phyloP scores from a whole-genome alignment of 345 rosid genomes.

The Linum lewisii region DNA sequence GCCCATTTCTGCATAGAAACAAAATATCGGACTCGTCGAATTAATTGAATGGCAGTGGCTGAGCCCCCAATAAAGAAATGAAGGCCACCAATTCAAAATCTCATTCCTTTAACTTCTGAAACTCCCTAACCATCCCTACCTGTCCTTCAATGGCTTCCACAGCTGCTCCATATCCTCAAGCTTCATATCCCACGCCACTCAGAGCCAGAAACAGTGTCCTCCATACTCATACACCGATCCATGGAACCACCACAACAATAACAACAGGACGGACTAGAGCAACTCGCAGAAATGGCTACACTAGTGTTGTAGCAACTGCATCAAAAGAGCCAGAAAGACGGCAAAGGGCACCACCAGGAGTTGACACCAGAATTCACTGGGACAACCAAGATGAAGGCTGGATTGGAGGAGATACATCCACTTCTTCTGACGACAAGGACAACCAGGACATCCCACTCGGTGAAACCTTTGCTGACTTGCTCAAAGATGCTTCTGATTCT shows the following conservation, averaged over 20 bases:
- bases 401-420: slow-evolving; percentile 40
- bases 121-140: neutral
- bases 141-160: neutral
- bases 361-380: slow-evolving; percentile 94
- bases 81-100: neutral
- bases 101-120: neutral
- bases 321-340: slow-evolving; percentile 17
- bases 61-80: neutral
- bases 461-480: slow-evolving; percentile 61
- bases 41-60: neutral
- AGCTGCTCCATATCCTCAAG: neutral
- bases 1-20: too few species aligned
- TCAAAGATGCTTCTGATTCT: slow-evolving; percentile 68
- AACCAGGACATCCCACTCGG: slow-evolving; percentile 30
- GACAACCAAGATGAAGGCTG: slow-evolving; percentile 84
- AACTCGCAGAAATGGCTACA: neutral
- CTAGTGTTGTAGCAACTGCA: slow-evolving; percentile 1
- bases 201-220: neutral
- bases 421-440: slow-evolving; percentile 16
- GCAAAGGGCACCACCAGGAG: slow-evolving; percentile 48
- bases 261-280: neutral
- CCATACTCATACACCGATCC: neutral
- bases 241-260: neutral
- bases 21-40: neutral
- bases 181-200: neutral